Base-by-base conservation (phyloP, 2,329 filamentous ascomycete genomes). In the Verticillium longisporum region DNA sequence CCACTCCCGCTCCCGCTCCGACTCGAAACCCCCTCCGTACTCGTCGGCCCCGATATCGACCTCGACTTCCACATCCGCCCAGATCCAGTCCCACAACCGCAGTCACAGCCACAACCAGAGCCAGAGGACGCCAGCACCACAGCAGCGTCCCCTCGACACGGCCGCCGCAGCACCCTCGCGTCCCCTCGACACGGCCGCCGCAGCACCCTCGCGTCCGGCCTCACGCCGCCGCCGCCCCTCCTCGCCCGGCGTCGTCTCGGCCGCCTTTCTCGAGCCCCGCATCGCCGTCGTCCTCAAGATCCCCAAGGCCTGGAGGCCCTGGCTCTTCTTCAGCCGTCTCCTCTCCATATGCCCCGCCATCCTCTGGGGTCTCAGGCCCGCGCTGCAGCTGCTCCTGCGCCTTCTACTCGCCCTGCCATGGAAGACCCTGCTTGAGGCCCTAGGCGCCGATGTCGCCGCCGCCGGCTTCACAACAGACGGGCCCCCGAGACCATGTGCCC, bases 271-370 rank as follows among this genome's bases (percentile, higher is more conserved):
- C 54, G 89, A 92, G 69, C 90, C 90, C 13, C 89, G 90, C 61
- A 86, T 94, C 61, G 90, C 90, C 64, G 89, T 92, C 67, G 83
- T 91, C 36, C 82, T 94, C 56, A 90, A 90, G 58, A 85, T 95
- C 15, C 86, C 88, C 60, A 80, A 81, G 64, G 81, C 80, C 64
- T 94, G 90, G 88, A 88, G 93, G 71, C 79, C 89, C 53, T 87
- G 88, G 61, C 81, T 94, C 60, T 85, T 92, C 65, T 78, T 88
- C 64, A 87, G 89, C 67, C 86, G 91, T n/a, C 84, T 89, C 31
- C 76, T 89, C 64, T 91, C 88, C 62, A 86, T 90, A 59, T 80
- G 83, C 26, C 90, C 91, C 15, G 87, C 88, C 58, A 78, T 86
- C 56, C 89, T 83, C 82, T 92, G 88, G 87, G 89, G 87, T 14